phyloP scores from a whole-genome alignment of 192 early-diverging fungal genomes.

The Spinellus fusiger region DNA sequence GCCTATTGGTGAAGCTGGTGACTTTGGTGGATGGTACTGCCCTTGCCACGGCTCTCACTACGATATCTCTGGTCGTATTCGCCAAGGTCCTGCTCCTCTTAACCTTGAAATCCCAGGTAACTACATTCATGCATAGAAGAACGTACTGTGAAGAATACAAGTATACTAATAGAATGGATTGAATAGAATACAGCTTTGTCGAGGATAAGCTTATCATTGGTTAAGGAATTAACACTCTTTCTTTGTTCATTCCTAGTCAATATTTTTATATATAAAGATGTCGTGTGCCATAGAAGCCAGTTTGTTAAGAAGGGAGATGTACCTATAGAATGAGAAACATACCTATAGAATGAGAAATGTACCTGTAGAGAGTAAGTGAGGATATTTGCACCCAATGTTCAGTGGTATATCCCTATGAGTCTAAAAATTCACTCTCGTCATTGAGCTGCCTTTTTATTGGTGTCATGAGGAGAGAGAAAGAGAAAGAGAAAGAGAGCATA shows the following conservation, averaged over 20 bases:
- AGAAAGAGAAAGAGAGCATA: too few relatives aligned
- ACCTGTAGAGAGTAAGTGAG: background rate
- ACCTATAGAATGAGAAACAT: too few relatives aligned
- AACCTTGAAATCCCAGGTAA: conserved; percentile 94
- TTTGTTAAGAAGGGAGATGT: too few relatives aligned
- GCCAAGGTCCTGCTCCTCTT: conserved; percentile 96
- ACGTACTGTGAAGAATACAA: background rate
- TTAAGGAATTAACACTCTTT: too few relatives aligned
- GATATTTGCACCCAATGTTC: too few relatives aligned
- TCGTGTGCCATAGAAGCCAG: too few relatives aligned
- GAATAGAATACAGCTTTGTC: conserved; percentile 53
- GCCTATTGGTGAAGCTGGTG: conserved; percentile 95
- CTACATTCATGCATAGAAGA: conserved; percentile 23
- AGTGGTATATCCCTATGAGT: too few relatives aligned
- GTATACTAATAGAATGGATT: background rate
- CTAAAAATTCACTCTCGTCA: too few relatives aligned
- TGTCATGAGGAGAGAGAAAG: too few relatives aligned
- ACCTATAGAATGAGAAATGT: background rate
- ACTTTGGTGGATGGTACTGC: conserved; percentile 99
- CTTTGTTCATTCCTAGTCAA: background rate
- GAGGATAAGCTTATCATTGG: conserved; percentile 85
- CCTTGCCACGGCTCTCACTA: conserved; percentile 99
- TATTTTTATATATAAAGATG: too few relatives aligned
- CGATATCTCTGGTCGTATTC: conserved; percentile 96
- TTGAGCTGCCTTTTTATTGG: too few relatives aligned